These are phyloP conservation scores for Musa balbisiana DNA, from an alignment of 202 grass and related monocot genomes.

Conservation along the genomic window DNA sequence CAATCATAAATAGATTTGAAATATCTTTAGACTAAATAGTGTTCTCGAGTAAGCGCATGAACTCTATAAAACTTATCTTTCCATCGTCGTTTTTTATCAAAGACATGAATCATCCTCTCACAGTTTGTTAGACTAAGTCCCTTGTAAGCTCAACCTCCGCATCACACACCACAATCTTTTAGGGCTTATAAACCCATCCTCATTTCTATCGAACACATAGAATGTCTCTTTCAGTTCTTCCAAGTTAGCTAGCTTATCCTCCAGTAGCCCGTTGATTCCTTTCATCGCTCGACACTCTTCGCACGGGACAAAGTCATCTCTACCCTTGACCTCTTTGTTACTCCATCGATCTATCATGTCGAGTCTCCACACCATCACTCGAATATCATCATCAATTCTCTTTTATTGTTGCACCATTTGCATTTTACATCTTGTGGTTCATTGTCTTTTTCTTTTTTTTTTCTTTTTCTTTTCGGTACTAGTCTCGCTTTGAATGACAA, in stretches of 20 bases:
- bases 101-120: conserved; percentile 20
- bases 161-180: conserved; percentile 30
- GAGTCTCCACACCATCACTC: not conserved
- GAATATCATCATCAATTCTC: not conserved
- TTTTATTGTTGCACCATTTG: too few species aligned
- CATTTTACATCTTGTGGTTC: too few species aligned
- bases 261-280: not conserved
- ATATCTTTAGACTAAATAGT: not conserved
- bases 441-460: not conserved
- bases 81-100: conserved; percentile 30
- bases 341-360: not conserved
- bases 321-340: not conserved
- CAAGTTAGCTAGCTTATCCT: not conserved
- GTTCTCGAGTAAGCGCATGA: conserved; percentile 32
- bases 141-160: conserved; percentile 25
- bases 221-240: conserved; percentile 33
- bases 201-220: conserved; percentile 29
- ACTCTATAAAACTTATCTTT: conserved; percentile 24
- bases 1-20: too few species aligned
- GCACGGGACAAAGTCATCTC: too few species aligned
- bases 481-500: too few species aligned
- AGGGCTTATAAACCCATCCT: conserved; percentile 35
- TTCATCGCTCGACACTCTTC: not conserved
- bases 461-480: too few species aligned
- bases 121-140: conserved; percentile 14